Evolutionary conservation across 805 yeast species (phyloP).

Genomic region (Saccharomycopsis oosterbeekiorum): DNA sequence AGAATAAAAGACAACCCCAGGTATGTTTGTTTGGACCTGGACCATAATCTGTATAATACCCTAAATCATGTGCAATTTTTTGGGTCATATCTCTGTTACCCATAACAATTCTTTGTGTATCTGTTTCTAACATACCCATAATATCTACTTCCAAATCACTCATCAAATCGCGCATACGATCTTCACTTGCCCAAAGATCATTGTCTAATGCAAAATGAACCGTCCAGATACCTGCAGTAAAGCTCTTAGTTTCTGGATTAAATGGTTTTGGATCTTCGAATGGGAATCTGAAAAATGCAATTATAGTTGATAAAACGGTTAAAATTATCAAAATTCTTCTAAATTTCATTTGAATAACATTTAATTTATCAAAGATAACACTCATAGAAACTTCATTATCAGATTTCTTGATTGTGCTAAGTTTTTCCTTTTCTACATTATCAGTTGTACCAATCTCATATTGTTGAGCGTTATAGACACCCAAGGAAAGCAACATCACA

Average conservation of each 20-base stretch:
- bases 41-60: constrained; percentile 93
- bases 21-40: constrained; percentile 98
- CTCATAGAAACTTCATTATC: not conserved
- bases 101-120: constrained; percentile 87
- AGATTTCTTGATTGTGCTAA: not conserved
- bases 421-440: not conserved
- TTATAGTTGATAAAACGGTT: constrained; percentile 36
- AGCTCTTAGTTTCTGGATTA: constrained; percentile 55
- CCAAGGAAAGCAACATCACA: constrained; percentile 41
- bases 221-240: constrained; percentile 98
- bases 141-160: constrained; percentile 84
- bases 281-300: constrained; percentile 49
- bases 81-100: constrained; percentile 94
- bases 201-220: constrained; percentile 95
- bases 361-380: constrained; percentile 14
- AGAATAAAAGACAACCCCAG: constrained; percentile 91
- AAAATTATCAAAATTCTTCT: constrained; percentile 28
- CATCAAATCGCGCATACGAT: constrained; percentile 76
- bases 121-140: constrained; percentile 83
- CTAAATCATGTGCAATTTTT: constrained; percentile 81
- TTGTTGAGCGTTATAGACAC: constrained; percentile 29
- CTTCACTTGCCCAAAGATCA: constrained; percentile 96
- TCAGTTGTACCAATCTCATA: not conserved
- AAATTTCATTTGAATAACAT: constrained; percentile 19
- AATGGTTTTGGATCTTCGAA: constrained; percentile 55